These are phyloP conservation scores for Metschnikowia colocasiae DNA, from an alignment of 805 yeast species.

Conservation along the genomic window DNA sequence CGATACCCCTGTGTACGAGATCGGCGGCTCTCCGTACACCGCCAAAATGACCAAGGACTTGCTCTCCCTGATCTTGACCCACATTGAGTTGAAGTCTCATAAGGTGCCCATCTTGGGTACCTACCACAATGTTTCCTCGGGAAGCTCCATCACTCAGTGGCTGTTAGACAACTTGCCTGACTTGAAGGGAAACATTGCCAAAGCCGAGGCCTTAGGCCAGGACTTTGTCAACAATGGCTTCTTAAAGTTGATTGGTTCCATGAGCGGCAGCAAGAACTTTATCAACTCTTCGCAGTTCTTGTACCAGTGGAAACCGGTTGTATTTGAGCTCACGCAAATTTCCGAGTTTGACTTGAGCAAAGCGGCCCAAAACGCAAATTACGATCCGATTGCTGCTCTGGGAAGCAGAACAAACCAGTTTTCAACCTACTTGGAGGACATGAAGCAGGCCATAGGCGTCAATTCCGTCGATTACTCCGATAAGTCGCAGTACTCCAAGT, in stretches of 20 bases:
- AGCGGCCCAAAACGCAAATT: slow-evolving; percentile 7
- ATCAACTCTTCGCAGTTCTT: slow-evolving; percentile 69
- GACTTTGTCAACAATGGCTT: slow-evolving; percentile 60
- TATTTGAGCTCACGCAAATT: slow-evolving; percentile 47
- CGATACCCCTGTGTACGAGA: slow-evolving; percentile 16
- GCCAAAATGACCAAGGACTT: slow-evolving; percentile 32
- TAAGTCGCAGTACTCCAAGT: slow-evolving; percentile 47
- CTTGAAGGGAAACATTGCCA: slow-evolving; percentile 45
- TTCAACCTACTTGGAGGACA: slow-evolving; percentile 38
- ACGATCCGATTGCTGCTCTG: slow-evolving; percentile 15
- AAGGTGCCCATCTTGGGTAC: slow-evolving; percentile 69
- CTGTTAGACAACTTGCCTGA: slow-evolving; percentile 43
- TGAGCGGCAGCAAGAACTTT: slow-evolving; percentile 47
- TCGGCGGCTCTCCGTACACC: slow-evolving; percentile 33
- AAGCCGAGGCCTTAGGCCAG: slow-evolving; percentile 73
- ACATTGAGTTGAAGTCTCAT: slow-evolving; percentile 51
- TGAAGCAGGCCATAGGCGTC: slow-evolving; percentile 45
- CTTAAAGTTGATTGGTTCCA: slow-evolving; percentile 61
- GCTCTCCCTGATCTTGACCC: slow-evolving; percentile 29
- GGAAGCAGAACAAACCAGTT: slow-evolving; percentile 17
- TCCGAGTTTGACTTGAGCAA: slow-evolving; percentile 15
- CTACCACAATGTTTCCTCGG: slow-evolving; percentile 58
- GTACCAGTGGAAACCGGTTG: slow-evolving; percentile 78
- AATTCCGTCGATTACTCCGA: slow-evolving; percentile 43
- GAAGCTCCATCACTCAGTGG: slow-evolving; percentile 61